A percentile compares a stretch with the other conserved stretches of the same genome.
Conservation (phyloP, 2,329 filamentous ascomycete species). For the Fusarium nematophilum region DNA sequence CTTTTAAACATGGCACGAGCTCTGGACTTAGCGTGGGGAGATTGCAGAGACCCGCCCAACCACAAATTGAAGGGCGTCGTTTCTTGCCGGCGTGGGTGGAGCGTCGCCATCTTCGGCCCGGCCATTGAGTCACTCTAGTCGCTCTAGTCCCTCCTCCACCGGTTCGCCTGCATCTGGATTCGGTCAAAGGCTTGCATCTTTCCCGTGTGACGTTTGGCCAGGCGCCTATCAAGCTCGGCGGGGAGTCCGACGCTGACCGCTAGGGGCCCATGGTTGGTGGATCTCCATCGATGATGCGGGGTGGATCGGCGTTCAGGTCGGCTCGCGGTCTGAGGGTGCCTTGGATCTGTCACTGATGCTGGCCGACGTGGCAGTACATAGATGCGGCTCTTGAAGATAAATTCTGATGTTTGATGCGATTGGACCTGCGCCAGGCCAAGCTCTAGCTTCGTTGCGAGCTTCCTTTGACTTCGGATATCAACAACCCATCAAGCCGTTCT, state of each 20-base stretch:
- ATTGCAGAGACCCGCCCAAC: slow-evolving; percentile 24
- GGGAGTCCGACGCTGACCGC: slow-evolving; percentile 1
- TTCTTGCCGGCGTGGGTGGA: slow-evolving; percentile 30
- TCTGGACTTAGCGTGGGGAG: slow-evolving; percentile 15
- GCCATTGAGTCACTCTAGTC: slow-evolving; percentile 13
- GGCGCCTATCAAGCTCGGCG: neutral
- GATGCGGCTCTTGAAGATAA: slow-evolving; percentile 16
- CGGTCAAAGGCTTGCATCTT: slow-evolving; percentile 10
- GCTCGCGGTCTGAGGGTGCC: slow-evolving; percentile 16
- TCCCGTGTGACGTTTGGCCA: neutral
- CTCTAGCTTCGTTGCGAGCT: neutral
- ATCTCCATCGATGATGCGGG: slow-evolving; percentile 34
- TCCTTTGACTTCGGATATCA: slow-evolving; percentile 23
- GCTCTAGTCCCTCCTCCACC: neutral
- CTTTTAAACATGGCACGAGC: slow-evolving; percentile 33
- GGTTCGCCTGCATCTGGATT: slow-evolving; percentile 12
- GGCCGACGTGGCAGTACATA: neutral
- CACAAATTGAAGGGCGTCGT: slow-evolving; percentile 12
- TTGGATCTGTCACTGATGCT: neutral
- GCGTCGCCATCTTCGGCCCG: slow-evolving; percentile 28
- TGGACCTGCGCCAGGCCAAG: slow-evolving; percentile 13
- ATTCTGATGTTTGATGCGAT: slow-evolving; percentile 24
- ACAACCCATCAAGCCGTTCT: neutral
- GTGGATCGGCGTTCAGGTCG: slow-evolving; percentile 34
- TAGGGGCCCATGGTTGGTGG: slow-evolving; percentile 13